phyloP scores from a whole-genome alignment of 441 rosid genomes.

The Adansonia grandidieri region DNA sequence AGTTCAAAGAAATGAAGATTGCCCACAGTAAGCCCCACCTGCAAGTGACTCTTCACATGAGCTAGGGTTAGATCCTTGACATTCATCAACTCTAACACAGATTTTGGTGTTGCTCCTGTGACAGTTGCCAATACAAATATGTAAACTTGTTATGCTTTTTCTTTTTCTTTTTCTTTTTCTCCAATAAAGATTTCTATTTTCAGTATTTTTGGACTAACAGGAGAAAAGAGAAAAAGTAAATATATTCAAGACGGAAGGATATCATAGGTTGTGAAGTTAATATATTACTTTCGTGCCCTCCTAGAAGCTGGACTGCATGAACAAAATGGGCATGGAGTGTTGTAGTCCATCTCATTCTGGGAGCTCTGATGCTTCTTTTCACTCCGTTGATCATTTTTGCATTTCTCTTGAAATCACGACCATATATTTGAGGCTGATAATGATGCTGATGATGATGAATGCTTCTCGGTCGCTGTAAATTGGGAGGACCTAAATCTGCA shows the following conservation, averaged over 20 bases:
- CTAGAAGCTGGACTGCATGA: constrained; percentile 97
- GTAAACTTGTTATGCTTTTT: constrained; percentile 14
- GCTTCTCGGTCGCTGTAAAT: constrained; percentile 35
- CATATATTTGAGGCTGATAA: constrained; percentile 63
- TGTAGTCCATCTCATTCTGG: constrained; percentile 98
- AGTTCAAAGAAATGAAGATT: constrained; percentile 35
- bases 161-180: neutral
- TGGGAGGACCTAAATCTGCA: constrained; percentile 39
- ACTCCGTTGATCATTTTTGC: constrained; percentile 46
- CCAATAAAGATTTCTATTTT: constrained; percentile 9
- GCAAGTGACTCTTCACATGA: constrained; percentile 99
- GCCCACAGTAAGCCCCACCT: constrained; percentile 56
- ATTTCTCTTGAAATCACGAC: constrained; percentile 78
- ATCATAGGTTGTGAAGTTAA: neutral
- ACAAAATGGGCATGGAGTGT: constrained; percentile 95
- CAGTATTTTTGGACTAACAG: neutral
- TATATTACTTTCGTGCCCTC: constrained; percentile 90
- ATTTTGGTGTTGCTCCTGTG: constrained; percentile 98
- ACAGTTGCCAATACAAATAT: constrained; percentile 19
- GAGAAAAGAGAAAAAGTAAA: neutral
- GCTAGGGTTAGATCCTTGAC: constrained; percentile 99
- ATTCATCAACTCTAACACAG: constrained; percentile 97
- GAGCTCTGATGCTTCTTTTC: constrained; percentile 81
- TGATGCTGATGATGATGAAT: constrained; percentile 43
- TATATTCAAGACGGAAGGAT: neutral